These are phyloP conservation scores for Cylindricascospora bacillispora DNA, from an alignment of 1,139 yeast genomes.

Conservation along the genomic window DNA sequence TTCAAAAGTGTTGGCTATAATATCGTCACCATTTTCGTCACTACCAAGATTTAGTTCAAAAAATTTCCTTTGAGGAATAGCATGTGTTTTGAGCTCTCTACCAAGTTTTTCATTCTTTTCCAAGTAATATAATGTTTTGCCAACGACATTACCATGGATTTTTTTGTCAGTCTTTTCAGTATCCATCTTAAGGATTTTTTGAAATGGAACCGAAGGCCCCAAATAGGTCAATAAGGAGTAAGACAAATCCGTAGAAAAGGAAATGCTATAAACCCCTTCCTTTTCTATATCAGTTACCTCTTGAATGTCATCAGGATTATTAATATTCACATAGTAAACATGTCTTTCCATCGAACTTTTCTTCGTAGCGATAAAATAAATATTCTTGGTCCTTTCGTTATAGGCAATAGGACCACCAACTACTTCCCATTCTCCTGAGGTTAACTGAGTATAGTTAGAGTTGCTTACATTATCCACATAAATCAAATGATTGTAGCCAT, in stretches of 20 bases:
- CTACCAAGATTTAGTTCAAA: slow-evolving; percentile 38
- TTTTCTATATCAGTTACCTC: slow-evolving; percentile 41
- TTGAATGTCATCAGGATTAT: slow-evolving; percentile 31
- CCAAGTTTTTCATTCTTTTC: slow-evolving; percentile 38
- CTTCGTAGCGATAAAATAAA: slow-evolving; percentile 59
- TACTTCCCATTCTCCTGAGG: slow-evolving; percentile 64
- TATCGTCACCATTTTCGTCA: slow-evolving; percentile 33
- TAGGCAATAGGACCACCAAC: slow-evolving; percentile 48
- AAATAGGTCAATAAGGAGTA: slow-evolving; percentile 44
- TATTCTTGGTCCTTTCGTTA: slow-evolving; percentile 39
- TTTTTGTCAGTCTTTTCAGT: slow-evolving; percentile 11
- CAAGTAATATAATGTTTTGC: slow-evolving; percentile 27
- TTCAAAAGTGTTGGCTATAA: slow-evolving; percentile 44
- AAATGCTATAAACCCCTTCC: slow-evolving; percentile 57
- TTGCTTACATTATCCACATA: slow-evolving; percentile 46
- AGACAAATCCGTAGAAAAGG: slow-evolving; percentile 58
- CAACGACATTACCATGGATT: slow-evolving; percentile 16
- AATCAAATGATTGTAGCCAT: slow-evolving; percentile 62
- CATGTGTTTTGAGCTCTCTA: slow-evolving; percentile 31
- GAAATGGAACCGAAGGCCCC: slow-evolving; percentile 61
- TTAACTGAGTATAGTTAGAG: slow-evolving; percentile 38
- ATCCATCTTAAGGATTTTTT: slow-evolving; percentile 44
- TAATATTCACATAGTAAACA: slow-evolving; percentile 37
- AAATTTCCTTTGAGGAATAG: slow-evolving; percentile 36
- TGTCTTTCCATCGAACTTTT: slow-evolving; percentile 52